phyloP scores from a whole-genome alignment of 495 filamentous ascomycete genomes.

The Delitschia confertaspora region DNA sequence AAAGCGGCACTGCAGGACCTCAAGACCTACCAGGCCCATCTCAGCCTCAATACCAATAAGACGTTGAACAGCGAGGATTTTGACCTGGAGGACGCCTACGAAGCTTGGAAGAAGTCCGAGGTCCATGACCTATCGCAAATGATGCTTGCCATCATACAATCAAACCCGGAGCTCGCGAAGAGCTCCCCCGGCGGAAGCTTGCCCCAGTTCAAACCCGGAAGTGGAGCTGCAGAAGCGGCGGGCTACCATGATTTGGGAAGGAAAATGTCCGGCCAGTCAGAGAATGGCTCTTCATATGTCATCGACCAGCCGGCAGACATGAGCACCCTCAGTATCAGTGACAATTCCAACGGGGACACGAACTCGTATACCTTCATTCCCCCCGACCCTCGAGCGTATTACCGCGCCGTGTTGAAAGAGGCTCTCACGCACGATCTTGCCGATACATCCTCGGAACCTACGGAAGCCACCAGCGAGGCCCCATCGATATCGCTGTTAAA shows the following conservation, averaged over 20 bases:
- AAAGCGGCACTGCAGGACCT: slow-evolving; percentile 82
- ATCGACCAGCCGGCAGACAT: slow-evolving; percentile 75
- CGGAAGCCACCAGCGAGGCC: slow-evolving; percentile 44
- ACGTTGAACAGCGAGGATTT: slow-evolving; percentile 80
- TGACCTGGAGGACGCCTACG: slow-evolving; percentile 80
- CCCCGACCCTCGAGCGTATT: slow-evolving; percentile 69
- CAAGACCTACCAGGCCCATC: slow-evolving; percentile 81
- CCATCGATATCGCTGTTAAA: slow-evolving; percentile 61
- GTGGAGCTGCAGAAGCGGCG: slow-evolving; percentile 41
- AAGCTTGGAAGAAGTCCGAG: slow-evolving; percentile 82
- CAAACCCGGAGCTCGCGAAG: slow-evolving; percentile 78
- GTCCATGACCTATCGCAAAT: slow-evolving; percentile 76
- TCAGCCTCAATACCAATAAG: slow-evolving; percentile 69
- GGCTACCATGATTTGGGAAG: slow-evolving; percentile 52
- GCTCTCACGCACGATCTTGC: slow-evolving; percentile 61
- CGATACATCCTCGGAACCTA: slow-evolving; percentile 47
- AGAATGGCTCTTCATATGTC: slow-evolving; percentile 47
- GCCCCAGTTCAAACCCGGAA: slow-evolving; percentile 45
- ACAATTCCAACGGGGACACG: slow-evolving; percentile 46
- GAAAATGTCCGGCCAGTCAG: slow-evolving; percentile 42
- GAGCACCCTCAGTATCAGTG: slow-evolving; percentile 57
- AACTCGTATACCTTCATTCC: slow-evolving; percentile 77
- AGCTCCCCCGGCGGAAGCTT: slow-evolving; percentile 44
- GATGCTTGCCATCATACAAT: slow-evolving; percentile 80
- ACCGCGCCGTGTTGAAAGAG: slow-evolving; percentile 66